Conservation (phyloP, 306 rosid species). For the Canavalia gladiata region DNA sequence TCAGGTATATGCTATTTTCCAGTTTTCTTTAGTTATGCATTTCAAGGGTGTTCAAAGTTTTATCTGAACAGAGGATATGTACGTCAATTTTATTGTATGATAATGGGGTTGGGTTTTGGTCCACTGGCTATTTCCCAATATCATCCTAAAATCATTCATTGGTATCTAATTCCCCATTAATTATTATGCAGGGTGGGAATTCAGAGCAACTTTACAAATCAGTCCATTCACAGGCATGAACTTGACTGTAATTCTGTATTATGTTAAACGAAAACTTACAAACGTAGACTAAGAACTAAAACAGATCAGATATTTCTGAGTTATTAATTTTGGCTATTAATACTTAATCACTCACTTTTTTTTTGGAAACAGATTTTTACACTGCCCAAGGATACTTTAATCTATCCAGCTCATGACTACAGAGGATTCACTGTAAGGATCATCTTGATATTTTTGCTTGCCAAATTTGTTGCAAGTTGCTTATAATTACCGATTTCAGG, state of each 20-base stretch:
- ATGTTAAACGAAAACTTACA: conserved; percentile 29
- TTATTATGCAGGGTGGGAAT: conserved; percentile 90
- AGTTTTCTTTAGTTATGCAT: conserved; percentile 7
- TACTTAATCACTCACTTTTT: conserved; percentile 24
- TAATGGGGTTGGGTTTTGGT: neutral
- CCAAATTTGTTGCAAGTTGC: conserved; percentile 31
- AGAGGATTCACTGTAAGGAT: conserved; percentile 84
- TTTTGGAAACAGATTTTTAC: conserved; percentile 74
- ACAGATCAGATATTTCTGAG: conserved; percentile 23
- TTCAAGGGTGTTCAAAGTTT: conserved; percentile 38
- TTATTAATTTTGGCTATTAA: conserved; percentile 30
- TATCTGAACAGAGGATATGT: conserved; percentile 9
- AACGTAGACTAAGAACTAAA: conserved; percentile 1
- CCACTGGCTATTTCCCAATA: conserved; percentile 20
- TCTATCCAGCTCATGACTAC: conserved; percentile 97
- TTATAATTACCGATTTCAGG: conserved; percentile 65
- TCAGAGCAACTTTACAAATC: conserved; percentile 87
- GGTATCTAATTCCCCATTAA: conserved; percentile 37
- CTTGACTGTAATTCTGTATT: conserved; percentile 35
- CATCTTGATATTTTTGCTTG: conserved; percentile 28
- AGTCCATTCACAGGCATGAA: conserved; percentile 91
- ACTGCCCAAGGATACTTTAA: conserved; percentile 75
- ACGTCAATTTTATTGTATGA: conserved; percentile 12
- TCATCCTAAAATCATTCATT: conserved; percentile 16
- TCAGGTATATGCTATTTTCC: conserved; percentile 71